Base-by-base conservation (phyloP, 176 grass and related monocot species). In the Aegilops sharonensis region DNA sequence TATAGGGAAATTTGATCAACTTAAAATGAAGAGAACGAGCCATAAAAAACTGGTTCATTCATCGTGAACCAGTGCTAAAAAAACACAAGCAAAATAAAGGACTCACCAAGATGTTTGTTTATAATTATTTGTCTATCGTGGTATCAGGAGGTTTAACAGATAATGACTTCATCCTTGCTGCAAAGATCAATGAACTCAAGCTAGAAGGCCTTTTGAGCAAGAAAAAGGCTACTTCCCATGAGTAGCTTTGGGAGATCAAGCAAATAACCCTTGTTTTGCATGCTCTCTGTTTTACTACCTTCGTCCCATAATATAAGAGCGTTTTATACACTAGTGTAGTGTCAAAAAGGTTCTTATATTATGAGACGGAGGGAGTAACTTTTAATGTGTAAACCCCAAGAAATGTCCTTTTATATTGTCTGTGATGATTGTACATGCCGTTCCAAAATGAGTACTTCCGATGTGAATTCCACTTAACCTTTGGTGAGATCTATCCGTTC, bases 141-240 rank as follows among this genome's bases (percentile, higher is more conserved):
- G 72, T 91, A 81, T 45, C 84, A 98, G 93, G 90, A 82, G 96
- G 93, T 47, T 90, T 98, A 24, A 98, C 90, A 14, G 90, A 92
- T 73, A 95, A 95, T 77, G 92, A 94, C 78, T 95, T 98, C 88
- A 85, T 98, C 62, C 90, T 98, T 82, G 93, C 93, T 88, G 88
- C 93, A 6, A 94, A 95, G 92, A 98, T 95, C 78, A 93, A 90
- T 85, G 74, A 75, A 34, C 91, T 95, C 34, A 72, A 91, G 9
- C 72, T 95, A 5, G 82, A 91, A 47, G 84, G 85, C 82, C 85
- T 94, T 86, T 78, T 93, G 78, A 92, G 75, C 73, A 98, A 87
- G 84, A 94, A 92, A 90, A 95, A 93, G 82, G 76, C 85, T 68
- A 81, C n/a, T 68, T 25, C 78, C 48, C 37, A 87, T 1, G 39